A percentile compares a stretch with the other conserved stretches of the same genome.
Evolutionary conservation across 495 filamentous ascomycete genomes (phyloP).

Genomic region (Trichodelitschia bisporula): DNA sequence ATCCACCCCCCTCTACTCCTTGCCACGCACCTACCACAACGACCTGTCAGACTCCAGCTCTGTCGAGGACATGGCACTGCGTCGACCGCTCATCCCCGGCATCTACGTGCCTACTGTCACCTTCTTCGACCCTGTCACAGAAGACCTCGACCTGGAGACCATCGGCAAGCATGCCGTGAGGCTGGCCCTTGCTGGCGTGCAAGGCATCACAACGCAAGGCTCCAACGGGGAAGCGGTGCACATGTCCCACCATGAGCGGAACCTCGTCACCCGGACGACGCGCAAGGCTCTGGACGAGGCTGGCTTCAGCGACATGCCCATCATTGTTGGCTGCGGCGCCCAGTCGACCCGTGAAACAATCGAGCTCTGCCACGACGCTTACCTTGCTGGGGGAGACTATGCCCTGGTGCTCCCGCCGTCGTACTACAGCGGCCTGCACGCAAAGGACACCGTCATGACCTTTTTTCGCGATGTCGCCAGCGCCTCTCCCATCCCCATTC

Average conservation of each 20-base stretch:
- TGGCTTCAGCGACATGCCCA: slow-evolving; percentile 39
- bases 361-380: slow-evolving; percentile 51
- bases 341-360: slow-evolving; percentile 75
- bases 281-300: slow-evolving; percentile 47
- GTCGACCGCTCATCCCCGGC: slow-evolving; percentile 10
- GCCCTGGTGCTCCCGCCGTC: slow-evolving; percentile 64
- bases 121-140: slow-evolving; percentile 15
- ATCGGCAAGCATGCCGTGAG: slow-evolving; percentile 55
- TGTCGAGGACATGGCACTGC: slow-evolving; percentile 10
- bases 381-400: slow-evolving; percentile 54
- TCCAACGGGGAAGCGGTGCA: slow-evolving; percentile 47
- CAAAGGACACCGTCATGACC: slow-evolving; percentile 33
- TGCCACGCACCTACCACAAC: slow-evolving; percentile 7
- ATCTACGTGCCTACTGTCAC: slow-evolving; percentile 18
- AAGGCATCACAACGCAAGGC: slow-evolving; percentile 64
- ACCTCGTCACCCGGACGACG: slow-evolving; percentile 40
- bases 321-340: slow-evolving; percentile 69
- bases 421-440: slow-evolving; percentile 53
- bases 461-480: slow-evolving; percentile 62
- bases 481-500: slow-evolving; percentile 59
- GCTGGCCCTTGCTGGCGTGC: slow-evolving; percentile 57
- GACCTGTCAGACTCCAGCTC: slow-evolving; percentile 12
- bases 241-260: slow-evolving; percentile 14
- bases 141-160: slow-evolving; percentile 38
- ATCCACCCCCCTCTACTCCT: slow-evolving; percentile 8